phyloP scores from a whole-genome alignment of 2,329 filamentous ascomycete genomes.

The Cercospora berteroae region DNA sequence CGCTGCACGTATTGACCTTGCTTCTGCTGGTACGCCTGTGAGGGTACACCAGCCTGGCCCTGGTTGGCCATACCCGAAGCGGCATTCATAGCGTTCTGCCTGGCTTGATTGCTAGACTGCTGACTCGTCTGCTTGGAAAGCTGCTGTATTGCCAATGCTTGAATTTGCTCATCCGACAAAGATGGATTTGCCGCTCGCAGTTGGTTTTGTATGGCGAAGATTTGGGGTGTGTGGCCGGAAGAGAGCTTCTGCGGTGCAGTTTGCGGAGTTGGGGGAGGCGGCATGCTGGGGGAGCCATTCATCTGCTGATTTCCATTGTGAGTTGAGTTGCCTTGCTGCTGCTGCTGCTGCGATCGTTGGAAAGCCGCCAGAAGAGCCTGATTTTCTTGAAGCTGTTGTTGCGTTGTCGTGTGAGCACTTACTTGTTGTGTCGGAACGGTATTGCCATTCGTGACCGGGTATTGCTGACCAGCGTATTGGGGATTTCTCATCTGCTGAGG shows the following conservation, averaged over 20 bases:
- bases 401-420: conserved; percentile 34
- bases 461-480: conserved; percentile 34
- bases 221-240: conserved; percentile 54
- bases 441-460: conserved; percentile 32
- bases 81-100: conserved; percentile 41
- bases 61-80: conserved; percentile 36
- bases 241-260: conserved; percentile 48
- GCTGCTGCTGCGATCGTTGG: conserved; percentile 27
- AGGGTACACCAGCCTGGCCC: conserved; percentile 17
- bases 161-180: conserved; percentile 55
- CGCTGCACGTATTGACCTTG: conserved; percentile 27
- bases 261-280: conserved; percentile 37
- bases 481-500: conserved; percentile 26
- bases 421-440: conserved; percentile 20
- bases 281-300: conserved; percentile 39
- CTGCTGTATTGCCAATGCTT: conserved; percentile 52
- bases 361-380: conserved; percentile 35
- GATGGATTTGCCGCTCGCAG: conserved; percentile 53
- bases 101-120: conserved; percentile 33
- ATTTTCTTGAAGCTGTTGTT: conserved; percentile 37
- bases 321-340: conserved; percentile 25
- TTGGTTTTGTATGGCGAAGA: conserved; percentile 54
- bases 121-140: conserved; percentile 31
- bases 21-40: conserved; percentile 29
- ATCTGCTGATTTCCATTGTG: conserved; percentile 29